Percentiles rank a stretch among this genome's conserved stretches.
Evolutionary conservation across 202 grass and related monocot genomes (phyloP).

Genomic region (Miscanthus sacchariflorus): DNA sequence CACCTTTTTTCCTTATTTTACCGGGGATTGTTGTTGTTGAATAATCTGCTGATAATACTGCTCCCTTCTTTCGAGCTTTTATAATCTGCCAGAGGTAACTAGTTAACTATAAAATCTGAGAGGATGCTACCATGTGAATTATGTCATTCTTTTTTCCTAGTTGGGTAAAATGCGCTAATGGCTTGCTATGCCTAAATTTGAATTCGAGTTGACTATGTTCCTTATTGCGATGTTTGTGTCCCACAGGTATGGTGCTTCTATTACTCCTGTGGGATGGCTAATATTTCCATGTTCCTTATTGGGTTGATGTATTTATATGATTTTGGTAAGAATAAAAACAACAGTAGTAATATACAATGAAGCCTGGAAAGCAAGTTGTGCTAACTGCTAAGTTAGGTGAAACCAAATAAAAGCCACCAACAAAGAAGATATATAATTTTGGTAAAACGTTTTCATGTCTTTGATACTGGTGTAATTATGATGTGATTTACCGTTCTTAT

Average conservation of each 20-base stretch:
- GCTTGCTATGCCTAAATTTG: not conserved
- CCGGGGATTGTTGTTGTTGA: not conserved
- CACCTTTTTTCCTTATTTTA: not conserved
- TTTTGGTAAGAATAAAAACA: not conserved
- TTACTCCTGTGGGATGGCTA: not conserved
- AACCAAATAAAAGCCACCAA: not conserved
- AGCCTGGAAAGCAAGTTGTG: not conserved
- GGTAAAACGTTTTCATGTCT: not conserved
- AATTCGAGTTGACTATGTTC: not conserved
- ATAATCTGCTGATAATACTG: slow-evolving; percentile 8
- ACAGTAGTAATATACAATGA: not conserved
- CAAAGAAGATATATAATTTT: not conserved
- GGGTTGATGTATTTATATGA: not conserved
- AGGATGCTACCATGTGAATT: not conserved
- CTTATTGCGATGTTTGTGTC: not conserved
- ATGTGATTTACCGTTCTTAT: not conserved
- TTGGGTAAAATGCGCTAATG: not conserved
- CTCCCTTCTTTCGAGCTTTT: not conserved
- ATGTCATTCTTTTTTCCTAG: not conserved
- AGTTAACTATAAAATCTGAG: not conserved
- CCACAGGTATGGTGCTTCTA: not conserved
- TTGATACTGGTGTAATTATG: not conserved
- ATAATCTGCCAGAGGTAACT: slow-evolving; percentile 5
- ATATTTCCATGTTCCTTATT: not conserved
- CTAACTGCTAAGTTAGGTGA: not conserved